A percentile compares a stretch with the other conserved stretches of the same genome.
These are phyloP conservation scores for Pythium phragmiticola DNA, from an alignment of 352 stramenopile species.

Conservation along the genomic window DNA sequence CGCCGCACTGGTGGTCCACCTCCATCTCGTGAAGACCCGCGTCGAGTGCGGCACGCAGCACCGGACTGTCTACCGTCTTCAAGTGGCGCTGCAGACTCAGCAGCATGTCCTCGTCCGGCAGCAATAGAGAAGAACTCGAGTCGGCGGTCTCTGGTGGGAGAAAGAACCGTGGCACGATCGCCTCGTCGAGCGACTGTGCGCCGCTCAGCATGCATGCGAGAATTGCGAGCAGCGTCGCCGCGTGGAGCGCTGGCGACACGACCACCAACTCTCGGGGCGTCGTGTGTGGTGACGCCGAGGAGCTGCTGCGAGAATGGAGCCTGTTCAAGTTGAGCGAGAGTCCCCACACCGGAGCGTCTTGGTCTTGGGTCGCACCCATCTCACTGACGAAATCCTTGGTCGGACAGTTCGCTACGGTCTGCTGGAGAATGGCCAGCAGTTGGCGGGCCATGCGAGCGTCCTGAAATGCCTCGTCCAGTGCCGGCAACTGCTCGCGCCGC, in stretches of 20 bases:
- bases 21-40: conserved; percentile 23
- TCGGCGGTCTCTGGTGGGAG: conserved; percentile 23
- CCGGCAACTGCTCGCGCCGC: conserved; percentile 2
- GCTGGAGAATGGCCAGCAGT: conserved; percentile 12
- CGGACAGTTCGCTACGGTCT: background rate
- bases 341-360: background rate
- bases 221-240: conserved; percentile 17
- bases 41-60: conserved; percentile 15
- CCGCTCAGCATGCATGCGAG: conserved; percentile 37
- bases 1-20: conserved; percentile 24
- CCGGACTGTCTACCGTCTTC: conserved; percentile 16
- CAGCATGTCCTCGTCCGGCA: conserved; percentile 38
- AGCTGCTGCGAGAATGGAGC: background rate
- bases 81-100: conserved; percentile 45
- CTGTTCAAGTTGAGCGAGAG: conserved; percentile 20
- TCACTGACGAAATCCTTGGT: background rate
- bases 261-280: conserved; percentile 24
- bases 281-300: background rate
- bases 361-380: background rate
- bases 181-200: conserved; percentile 11
- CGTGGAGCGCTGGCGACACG: conserved; percentile 17
- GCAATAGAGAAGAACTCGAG: conserved; percentile 7
- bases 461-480: conserved; percentile 17
- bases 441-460: conserved; percentile 11
- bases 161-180: conserved; percentile 24